phyloP scores from a whole-genome alignment of 2,329 filamentous ascomycete species.

The Domatiomyces catenatus region DNA sequence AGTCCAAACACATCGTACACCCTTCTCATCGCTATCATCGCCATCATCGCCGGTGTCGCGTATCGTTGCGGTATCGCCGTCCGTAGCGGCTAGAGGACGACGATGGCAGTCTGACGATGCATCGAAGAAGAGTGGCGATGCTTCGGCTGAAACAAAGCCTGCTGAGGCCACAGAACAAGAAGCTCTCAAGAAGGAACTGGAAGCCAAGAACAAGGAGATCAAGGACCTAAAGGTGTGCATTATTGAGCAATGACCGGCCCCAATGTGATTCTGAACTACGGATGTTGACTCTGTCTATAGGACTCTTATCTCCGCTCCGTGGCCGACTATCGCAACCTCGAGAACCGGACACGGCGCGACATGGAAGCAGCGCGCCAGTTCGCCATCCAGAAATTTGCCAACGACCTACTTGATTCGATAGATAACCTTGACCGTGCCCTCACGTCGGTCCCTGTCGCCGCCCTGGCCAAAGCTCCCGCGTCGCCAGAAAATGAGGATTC shows the following conservation, averaged over 20 bases:
- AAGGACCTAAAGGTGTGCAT: conserved; percentile 66
- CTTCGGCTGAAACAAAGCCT: conserved; percentile 30
- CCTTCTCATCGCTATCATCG: neutral
- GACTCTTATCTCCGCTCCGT: conserved; percentile 89
- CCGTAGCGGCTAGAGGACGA: conserved; percentile 17
- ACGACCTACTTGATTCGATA: conserved; percentile 85
- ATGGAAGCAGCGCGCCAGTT: conserved; percentile 78
- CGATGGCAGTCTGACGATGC: conserved; percentile 32
- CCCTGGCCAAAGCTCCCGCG: conserved; percentile 38
- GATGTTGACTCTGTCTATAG: conserved; percentile 32
- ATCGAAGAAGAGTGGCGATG: conserved; percentile 20
- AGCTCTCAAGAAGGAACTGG: conserved; percentile 48
- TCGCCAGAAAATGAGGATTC: conserved; percentile 2
- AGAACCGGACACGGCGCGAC: conserved; percentile 84
- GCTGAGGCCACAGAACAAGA: conserved; percentile 31
- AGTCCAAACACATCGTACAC: neutral
- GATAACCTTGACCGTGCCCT: conserved; percentile 96
- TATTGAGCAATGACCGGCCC: conserved; percentile 15
- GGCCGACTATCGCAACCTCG: conserved; percentile 94
- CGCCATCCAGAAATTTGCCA: conserved; percentile 84
- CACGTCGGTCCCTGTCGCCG: conserved; percentile 57
- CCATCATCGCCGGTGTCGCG: neutral
- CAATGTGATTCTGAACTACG: neutral
- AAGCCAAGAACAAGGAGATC: conserved; percentile 56
- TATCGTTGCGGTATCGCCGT: neutral